Percentiles rank a stretch among this genome's conserved stretches.
Evolutionary conservation across 441 rosid genomes (phyloP).

Genomic region (Omphalea diandra): DNA sequence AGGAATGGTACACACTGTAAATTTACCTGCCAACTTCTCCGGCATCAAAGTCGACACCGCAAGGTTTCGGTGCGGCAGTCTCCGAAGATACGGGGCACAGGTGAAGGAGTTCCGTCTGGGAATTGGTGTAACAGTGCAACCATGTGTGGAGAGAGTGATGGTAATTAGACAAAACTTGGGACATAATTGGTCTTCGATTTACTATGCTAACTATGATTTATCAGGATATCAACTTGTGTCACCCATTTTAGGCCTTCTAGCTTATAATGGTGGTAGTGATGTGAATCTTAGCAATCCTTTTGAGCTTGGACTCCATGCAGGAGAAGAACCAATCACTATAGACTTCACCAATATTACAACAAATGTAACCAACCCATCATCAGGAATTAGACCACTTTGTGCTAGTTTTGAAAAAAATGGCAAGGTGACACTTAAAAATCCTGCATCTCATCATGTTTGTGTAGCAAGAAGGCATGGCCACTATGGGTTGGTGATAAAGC

Average conservation of each 20-base stretch:
- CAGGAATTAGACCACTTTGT: constrained; percentile 46
- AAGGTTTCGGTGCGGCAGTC: constrained; percentile 80
- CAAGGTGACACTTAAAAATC: constrained; percentile 44
- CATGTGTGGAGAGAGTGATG: constrained; percentile 82
- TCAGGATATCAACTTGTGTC: constrained; percentile 79
- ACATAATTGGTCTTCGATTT: constrained; percentile 65
- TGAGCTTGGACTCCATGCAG: constrained; percentile 51
- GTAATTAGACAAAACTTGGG: constrained; percentile 72
- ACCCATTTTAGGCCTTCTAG: constrained; percentile 71
- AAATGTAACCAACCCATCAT: too few relatives aligned
- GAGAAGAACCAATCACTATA: constrained; percentile 53
- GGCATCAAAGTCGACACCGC: constrained; percentile 60
- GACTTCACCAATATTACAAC: constrained; percentile 42
- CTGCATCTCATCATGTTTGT: constrained; percentile 54
- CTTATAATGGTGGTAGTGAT: constrained; percentile 61
- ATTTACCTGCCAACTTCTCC: constrained; percentile 69
- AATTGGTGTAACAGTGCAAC: constrained; percentile 56
- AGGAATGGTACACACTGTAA: constrained; percentile 51
- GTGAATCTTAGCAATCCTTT: constrained; percentile 46
- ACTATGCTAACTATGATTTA: constrained; percentile 54
- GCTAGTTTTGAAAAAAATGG: constrained; percentile 65
- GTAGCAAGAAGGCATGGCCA: constrained; percentile 63
- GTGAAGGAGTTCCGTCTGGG: constrained; percentile 71
- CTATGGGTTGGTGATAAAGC: constrained; percentile 54
- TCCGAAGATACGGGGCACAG: constrained; percentile 68